Evolutionary conservation across 495 filamentous ascomycete species (phyloP), one percentile per base, ranked within the genome.

Genomic region (Aspergillus campestris): DNA sequence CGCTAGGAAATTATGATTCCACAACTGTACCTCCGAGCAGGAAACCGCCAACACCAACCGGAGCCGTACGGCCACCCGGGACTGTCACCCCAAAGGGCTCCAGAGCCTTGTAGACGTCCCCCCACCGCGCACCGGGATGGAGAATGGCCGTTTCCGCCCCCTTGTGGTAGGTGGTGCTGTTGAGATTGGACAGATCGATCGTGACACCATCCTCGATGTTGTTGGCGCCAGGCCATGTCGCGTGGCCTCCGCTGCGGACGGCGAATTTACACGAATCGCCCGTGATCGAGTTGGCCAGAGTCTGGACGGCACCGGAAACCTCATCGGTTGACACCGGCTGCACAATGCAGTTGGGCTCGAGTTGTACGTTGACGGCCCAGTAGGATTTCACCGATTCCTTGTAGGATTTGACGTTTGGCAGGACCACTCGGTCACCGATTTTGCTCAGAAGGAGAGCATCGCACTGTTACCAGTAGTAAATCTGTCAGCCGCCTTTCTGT

Each of bases 141-240:
- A 80, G 59, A 7, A 51, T 58, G 0, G 65, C 69, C 11, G 61
- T 51, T 7, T 62, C 59, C 5, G 53, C 50, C n/a, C 61, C 35
- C 5, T 50, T 30, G 47, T 75, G 50, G 48, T 73, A 74, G 7
- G 43, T 60, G 8, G 65, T 59, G 15, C 49, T 43, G 43, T 69
- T 72, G 55, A 80, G 60, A n/a, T 49, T 47, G 18, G 52, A 60
- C 7, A 80, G 55, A 49, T 80, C 76, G 41, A 80, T 72, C 0
- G 72, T 75, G 6, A 77, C 66, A 2, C 74, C 76, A 27, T 64
- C 53, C 1, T 51, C 52, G 38, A 72, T 66, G 47, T 69, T 73
- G 45, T 60, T 68, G 0, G 52, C 54, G 7, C 58, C 56, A 5
- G 49, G 52, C 47, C 47, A 57, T n/a, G 59, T 51, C n/a, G 56